Evolutionary conservation across 345 rosid species (phyloP).

Genomic region (Erucastrum elatum): DNA sequence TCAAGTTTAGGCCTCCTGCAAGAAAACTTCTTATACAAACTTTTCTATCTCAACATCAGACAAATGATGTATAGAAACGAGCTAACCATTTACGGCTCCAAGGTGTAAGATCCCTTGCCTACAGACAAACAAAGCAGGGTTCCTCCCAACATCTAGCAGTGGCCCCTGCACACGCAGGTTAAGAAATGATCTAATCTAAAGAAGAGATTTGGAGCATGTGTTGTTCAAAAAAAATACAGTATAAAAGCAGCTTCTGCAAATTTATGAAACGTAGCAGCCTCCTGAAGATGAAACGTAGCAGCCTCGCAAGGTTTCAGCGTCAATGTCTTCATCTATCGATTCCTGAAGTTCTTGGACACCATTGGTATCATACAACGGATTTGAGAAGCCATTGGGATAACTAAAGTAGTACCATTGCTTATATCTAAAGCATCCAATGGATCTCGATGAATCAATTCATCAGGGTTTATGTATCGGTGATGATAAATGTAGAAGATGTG

Average conservation of each 20-base stretch:
- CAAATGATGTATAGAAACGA: conserved; percentile 29
- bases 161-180: conserved; percentile 66
- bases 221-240: conserved; percentile 53
- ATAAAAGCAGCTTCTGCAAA: conserved; percentile 98
- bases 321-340: conserved; percentile 40
- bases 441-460: conserved; percentile 39
- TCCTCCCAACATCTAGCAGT: conserved; percentile 86
- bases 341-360: conserved; percentile 33
- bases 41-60: not conserved
- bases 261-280: conserved; percentile 64
- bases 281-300: conserved; percentile 55
- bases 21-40: not conserved
- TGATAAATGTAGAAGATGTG: conserved; percentile 14
- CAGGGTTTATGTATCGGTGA: conserved; percentile 25
- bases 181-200: not conserved
- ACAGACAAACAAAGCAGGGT: conserved; percentile 71
- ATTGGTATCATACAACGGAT: conserved; percentile 27
- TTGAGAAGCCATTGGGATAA: conserved; percentile 35
- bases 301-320: too few species aligned
- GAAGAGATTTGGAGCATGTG: not conserved
- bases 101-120: conserved; percentile 85
- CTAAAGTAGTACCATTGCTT: conserved; percentile 25
- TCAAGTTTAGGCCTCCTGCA: conserved; percentile 70
- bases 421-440: conserved; percentile 39
- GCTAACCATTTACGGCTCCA: conserved; percentile 65